These are phyloP conservation scores for Scheffersomyces insectosa DNA, from an alignment of 1,139 yeast species.

Conservation along the genomic window DNA sequence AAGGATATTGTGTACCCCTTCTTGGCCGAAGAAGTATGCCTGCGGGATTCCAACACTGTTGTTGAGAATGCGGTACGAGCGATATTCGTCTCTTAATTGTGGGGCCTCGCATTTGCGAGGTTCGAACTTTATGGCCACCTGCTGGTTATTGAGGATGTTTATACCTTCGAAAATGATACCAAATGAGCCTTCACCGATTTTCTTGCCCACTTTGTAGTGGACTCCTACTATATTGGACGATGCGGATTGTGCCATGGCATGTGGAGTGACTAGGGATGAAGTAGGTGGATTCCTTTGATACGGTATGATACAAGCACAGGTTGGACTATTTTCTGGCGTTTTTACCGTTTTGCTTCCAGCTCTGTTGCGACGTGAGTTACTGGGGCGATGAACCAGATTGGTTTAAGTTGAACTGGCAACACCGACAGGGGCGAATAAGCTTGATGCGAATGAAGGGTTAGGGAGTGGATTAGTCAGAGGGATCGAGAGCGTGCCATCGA, in stretches of 20 bases:
- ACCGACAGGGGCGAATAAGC: too few species aligned
- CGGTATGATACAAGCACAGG: too few species aligned
- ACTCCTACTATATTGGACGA: conserved; percentile 67
- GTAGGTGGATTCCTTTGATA: too few species aligned
- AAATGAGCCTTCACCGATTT: conserved; percentile 84
- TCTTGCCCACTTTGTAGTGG: conserved; percentile 78
- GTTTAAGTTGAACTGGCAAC: too few species aligned
- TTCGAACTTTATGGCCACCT: conserved; percentile 80
- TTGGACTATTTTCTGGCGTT: too few species aligned
- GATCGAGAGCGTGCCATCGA: too few species aligned
- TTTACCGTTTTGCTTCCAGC: too few species aligned
- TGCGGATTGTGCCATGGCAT: conserved; percentile 27
- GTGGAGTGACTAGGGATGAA: too few species aligned
- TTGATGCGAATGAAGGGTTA: too few species aligned
- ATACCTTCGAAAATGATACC: conserved; percentile 83
- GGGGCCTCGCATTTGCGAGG: conserved; percentile 82
- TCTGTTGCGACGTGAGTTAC: too few species aligned
- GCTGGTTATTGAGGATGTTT: conserved; percentile 69
- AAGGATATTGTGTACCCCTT: conserved; percentile 72
- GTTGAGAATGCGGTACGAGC: conserved; percentile 66
- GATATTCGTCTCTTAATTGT: conserved; percentile 73
- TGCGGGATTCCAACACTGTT: conserved; percentile 68
- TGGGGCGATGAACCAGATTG: too few species aligned
- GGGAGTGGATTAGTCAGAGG: too few species aligned
- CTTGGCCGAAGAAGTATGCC: conserved; percentile 80